phyloP scores from a whole-genome alignment of 257 asterid genomes.

The Salvia splendens region DNA sequence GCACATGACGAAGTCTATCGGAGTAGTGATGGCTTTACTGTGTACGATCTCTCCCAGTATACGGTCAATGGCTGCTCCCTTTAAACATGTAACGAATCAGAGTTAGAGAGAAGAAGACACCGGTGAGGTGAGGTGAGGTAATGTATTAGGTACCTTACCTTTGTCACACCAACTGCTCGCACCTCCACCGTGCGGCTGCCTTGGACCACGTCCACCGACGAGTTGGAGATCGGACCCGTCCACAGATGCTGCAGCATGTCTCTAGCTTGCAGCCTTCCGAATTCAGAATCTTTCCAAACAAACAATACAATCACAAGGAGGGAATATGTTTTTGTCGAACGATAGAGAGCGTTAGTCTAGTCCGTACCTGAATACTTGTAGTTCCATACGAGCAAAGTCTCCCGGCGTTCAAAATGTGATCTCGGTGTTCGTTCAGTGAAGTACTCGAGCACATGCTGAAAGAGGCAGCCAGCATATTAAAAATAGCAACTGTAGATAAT shows the following conservation, averaged over 20 bases:
- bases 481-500: not conserved
- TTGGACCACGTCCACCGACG: constrained; percentile 91
- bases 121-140: no score
- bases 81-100: no score
- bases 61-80: constrained; percentile 97
- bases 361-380: constrained; percentile 72
- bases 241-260: constrained; percentile 88
- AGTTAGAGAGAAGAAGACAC: not conserved
- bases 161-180: constrained; percentile 91
- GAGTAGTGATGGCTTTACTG: constrained; percentile 68
- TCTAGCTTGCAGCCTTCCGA: constrained; percentile 86
- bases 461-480: not conserved
- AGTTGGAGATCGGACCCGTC: constrained; percentile 96
- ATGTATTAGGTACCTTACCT: constrained; percentile 43
- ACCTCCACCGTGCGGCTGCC: constrained; percentile 92
- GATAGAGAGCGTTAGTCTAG: constrained; percentile 7
- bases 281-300: constrained; percentile 61
- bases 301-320: constrained; percentile 23
- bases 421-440: constrained; percentile 94
- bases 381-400: constrained; percentile 89
- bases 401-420: constrained; percentile 85
- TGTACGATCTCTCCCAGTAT: constrained; percentile 94
- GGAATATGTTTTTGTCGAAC: not conserved
- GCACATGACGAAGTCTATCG: constrained; percentile 87
- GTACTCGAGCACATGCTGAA: constrained; percentile 87